phyloP scores from a whole-genome alignment of 2,329 filamentous ascomycete genomes.

The Pestalotiopsis sp. region DNA sequence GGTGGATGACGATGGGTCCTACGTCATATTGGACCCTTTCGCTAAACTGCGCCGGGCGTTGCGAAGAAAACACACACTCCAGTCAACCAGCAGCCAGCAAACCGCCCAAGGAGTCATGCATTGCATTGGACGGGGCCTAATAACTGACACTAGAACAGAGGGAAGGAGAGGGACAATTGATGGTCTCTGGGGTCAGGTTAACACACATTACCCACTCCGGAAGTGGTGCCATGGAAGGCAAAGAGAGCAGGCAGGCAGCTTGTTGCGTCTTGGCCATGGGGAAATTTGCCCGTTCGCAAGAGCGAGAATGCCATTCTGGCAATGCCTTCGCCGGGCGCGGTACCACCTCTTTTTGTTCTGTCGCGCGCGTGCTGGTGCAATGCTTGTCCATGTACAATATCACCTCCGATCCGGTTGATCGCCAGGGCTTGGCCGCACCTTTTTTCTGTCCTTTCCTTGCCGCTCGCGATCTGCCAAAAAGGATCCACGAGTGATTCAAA shows the following conservation, averaged over 20 bases:
- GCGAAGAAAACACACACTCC: not conserved
- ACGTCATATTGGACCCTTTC: conserved; percentile 11
- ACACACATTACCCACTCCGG: not conserved
- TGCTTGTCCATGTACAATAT: not conserved
- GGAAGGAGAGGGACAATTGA: not conserved
- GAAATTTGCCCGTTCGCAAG: not conserved
- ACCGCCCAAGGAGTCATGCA: conserved; percentile 7
- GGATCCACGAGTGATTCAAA: not conserved
- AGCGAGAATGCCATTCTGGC: not conserved
- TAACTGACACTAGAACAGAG: not conserved
- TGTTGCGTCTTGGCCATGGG: not conserved
- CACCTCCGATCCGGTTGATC: not conserved
- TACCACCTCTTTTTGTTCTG: not conserved
- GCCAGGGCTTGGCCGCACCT: not conserved
- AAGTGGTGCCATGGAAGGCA: not conserved
- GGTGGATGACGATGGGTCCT: conserved; percentile 7
- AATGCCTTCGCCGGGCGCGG: not conserved
- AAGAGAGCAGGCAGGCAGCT: not conserved
- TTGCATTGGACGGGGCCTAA: not conserved
- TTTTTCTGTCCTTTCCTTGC: not conserved
- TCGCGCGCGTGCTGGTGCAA: not conserved
- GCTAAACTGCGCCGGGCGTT: not conserved
- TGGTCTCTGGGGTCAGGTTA: not conserved
- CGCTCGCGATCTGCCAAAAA: not conserved
- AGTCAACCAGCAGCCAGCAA: not conserved